phyloP scores from a whole-genome alignment of 495 filamentous ascomycete species.

The Poronia punctata region DNA sequence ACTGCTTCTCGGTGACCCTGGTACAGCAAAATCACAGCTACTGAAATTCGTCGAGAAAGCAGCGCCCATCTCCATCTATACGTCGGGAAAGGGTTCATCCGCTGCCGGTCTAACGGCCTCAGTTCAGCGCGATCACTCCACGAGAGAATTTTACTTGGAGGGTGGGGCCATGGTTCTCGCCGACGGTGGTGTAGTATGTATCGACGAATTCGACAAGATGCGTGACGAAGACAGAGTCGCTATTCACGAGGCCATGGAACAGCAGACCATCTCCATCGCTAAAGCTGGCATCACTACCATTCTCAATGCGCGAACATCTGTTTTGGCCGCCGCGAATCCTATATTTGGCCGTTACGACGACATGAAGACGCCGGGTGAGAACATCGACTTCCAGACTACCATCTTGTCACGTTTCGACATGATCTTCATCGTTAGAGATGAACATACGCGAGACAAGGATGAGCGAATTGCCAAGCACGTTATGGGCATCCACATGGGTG shows the following conservation, averaged over 20 bases:
- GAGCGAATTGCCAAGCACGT: conserved; percentile 94
- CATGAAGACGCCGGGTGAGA: conserved; percentile 93
- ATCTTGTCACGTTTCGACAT: conserved; percentile 98
- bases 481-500: conserved; percentile 96
- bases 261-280: conserved; percentile 98
- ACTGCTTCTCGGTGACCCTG: conserved; percentile 91
- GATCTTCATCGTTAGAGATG: conserved; percentile 98
- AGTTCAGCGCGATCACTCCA: conserved; percentile 84
- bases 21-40: conserved; percentile 96
- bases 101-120: conserved; percentile 97
- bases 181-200: conserved; percentile 96
- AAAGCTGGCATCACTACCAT: conserved; percentile 99
- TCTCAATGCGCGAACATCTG: conserved; percentile 89
- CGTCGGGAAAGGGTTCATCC: conserved; percentile 96
- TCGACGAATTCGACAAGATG: conserved; percentile 99
- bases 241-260: conserved; percentile 99
- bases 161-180: conserved; percentile 98
- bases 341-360: conserved; percentile 98
- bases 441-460: conserved; percentile 83
- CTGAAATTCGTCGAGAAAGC: conserved; percentile 97
- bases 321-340: conserved; percentile 94
- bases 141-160: conserved; percentile 96
- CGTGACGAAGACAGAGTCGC: conserved; percentile 96
- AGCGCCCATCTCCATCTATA: conserved; percentile 96
- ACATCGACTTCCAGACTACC: conserved; percentile 99